Base-by-base conservation (phyloP, 2,329 filamentous ascomycete species). In the Neonectria faginata region DNA sequence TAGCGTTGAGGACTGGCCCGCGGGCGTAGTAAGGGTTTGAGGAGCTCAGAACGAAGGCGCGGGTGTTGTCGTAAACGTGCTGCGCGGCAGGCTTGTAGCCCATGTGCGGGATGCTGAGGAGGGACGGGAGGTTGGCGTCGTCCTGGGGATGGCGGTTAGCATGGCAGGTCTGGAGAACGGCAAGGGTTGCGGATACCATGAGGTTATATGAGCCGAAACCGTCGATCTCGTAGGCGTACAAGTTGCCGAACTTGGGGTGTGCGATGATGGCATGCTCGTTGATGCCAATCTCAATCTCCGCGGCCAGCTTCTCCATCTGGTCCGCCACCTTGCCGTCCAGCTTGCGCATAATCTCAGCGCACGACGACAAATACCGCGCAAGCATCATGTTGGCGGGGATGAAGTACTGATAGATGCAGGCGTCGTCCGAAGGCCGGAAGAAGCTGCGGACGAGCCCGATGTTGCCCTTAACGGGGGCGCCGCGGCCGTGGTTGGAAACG, bases 351-450 rank as follows among this genome's bases (percentile, higher is more conserved):
- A 86, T 81, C 67, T 78, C 62, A 74, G 83, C 73, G 71, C 84
- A 77, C 0, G 83, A 80, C 11, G 80, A 79, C 3, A 94, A 83
- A 70, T 89, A 91, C 22, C 85, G 80, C 33, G 89, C 84, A 69
- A 93, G 89, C 90, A 93, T 92, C 90, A 93, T 93, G 77, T 97
- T 98, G 33, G 92, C 90, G 0, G 95, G 95, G 71, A 97, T 92
- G 72, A 97, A 89, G 78, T 94, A 95, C 75, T 95, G 93, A 65
- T 93, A 90, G 42, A 92, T 91, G 0, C 92, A 93, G 14, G 93
- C 89, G 77, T 97, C 95, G 77, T 98, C 95, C 63, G 92, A 95
- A 0, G 94, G 95, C 1, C 95, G 87, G 82, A 97, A 97, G 31
- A 94, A 93, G 69, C 92, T 94, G 59, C 95, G 88, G 45, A 97